Evolutionary conservation across 2,329 filamentous ascomycete genomes (phyloP), one percentile per base, ranked within the genome.

Genomic region (Diaporthe sp.): DNA sequence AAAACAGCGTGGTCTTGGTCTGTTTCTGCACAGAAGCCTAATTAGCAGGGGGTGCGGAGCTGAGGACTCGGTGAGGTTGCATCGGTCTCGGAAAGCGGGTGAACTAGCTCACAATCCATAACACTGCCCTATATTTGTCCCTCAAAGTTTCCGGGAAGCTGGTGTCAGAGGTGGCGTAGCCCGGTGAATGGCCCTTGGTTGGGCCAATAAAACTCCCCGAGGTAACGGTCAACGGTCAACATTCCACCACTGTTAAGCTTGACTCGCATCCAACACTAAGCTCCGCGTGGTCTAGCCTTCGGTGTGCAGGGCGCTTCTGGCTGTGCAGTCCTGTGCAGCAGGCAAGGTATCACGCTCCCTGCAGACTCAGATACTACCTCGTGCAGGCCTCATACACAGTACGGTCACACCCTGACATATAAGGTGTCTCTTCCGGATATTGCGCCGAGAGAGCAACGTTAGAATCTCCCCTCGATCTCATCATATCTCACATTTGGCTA

Each of bases 401-500:
- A n/a, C 30, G 47, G 45, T 67, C 22, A 45, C 42, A 67, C 15
- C 22, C 12, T 22, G 30, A 38, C 61, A n/a, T 52, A 25, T 67
- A 28, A 22, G 61, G 61, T 52, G 19, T 25, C 42, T 35, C 13
- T 35, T 50, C 61, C 42, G 61, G 61, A 17, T 52, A 38, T 38
- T 19, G 47, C 30, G 9, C 22, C 61, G 30, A 45, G 17, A 30
- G 2, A 17, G 42, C 17, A 64, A 45, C 25, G 9, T 9, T 15
- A 15, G 45, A 35, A 67, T 52, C 28, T 19, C 28, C 45, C n/a
- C 61, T 67, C 61, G 61, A 67, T 67, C 61, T 38, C 45, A n/a
- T 38, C 42, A 50, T 50, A 52, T 67, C 61, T 67, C 61, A 25
- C 45, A 12, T 17, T 25, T 17, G 25, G 42, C 7, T 30, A 6